A percentile compares a stretch with the other conserved stretches of the same genome.
These are phyloP conservation scores for Fusarium sp. DNA, from an alignment of 2,329 filamentous ascomycete species.

Conservation along the genomic window DNA sequence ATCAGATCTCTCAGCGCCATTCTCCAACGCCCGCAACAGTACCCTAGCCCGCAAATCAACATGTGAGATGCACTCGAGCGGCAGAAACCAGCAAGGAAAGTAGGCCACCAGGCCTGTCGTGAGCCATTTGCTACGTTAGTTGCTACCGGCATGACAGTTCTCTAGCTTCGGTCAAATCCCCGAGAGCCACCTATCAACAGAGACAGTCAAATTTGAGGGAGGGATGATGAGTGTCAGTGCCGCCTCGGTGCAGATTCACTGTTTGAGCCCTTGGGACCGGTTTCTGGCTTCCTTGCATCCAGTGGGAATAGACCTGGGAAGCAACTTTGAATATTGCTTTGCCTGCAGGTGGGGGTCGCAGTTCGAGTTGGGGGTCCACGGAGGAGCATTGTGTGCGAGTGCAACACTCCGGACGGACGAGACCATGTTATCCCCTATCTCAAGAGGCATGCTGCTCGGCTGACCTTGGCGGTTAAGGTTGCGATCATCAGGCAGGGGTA, in stretches of 20 bases:
- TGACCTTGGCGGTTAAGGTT: slow-evolving; percentile 13
- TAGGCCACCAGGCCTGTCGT: slow-evolving; percentile 14
- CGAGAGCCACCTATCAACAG: not conserved
- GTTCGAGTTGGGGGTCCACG: slow-evolving; percentile 13
- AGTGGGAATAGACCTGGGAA: slow-evolving; percentile 3
- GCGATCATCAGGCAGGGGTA: slow-evolving; percentile 6
- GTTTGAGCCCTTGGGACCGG: slow-evolving; percentile 3
- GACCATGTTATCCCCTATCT: slow-evolving; percentile 26
- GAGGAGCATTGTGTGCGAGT: not conserved
- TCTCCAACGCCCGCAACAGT: slow-evolving; percentile 36
- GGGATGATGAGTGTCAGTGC: not conserved
- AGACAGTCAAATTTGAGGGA: not conserved
- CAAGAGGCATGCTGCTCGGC: slow-evolving; percentile 6
- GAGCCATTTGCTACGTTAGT: slow-evolving; percentile 1
- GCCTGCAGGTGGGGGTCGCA: slow-evolving; percentile 22
- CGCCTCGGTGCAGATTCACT: slow-evolving; percentile 8
- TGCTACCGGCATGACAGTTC: slow-evolving; percentile 9
- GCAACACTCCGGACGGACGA: slow-evolving; percentile 3
- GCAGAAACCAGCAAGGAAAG: slow-evolving; percentile 23
- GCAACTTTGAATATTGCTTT: slow-evolving; percentile 20
- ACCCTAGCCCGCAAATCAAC: slow-evolving; percentile 30
- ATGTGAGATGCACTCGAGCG: slow-evolving; percentile 15
- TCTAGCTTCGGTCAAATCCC: slow-evolving; percentile 25
- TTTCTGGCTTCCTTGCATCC: slow-evolving; percentile 3
- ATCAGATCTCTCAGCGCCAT: slow-evolving; percentile 37